Evolutionary conservation across 176 grass and related monocot genomes (phyloP).

Genomic region (sorghum (Sorghum bicolor)): Sorghum_bicolor_NCBIv3 NC_012873.2:58492001-58492500

Average conservation of each 20-base stretch:
- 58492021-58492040: not conserved
- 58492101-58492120: not conserved
- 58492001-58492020: too few relatives aligned
- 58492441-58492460: slow-evolving; percentile 16
- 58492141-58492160: too few relatives aligned
- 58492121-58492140: not conserved
- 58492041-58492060: not conserved
- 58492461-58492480: not conserved
- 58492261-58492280: not conserved
- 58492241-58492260: not conserved
- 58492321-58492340: not conserved
- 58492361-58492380: not conserved
- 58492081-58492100: not conserved
- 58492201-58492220: not conserved
- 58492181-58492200: too few relatives aligned
- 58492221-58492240: too few relatives aligned
- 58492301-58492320: not conserved
- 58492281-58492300: not conserved
- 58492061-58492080: not conserved
- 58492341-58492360: not conserved
- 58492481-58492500: slow-evolving; percentile 12
- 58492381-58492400: not conserved
- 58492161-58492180: too few relatives aligned
- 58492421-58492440: not conserved
- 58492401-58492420: too few relatives aligned